Evolutionary conservation across 331 rosid genomes (phyloP).

Genomic region (Pyracantha coccinea): DNA sequence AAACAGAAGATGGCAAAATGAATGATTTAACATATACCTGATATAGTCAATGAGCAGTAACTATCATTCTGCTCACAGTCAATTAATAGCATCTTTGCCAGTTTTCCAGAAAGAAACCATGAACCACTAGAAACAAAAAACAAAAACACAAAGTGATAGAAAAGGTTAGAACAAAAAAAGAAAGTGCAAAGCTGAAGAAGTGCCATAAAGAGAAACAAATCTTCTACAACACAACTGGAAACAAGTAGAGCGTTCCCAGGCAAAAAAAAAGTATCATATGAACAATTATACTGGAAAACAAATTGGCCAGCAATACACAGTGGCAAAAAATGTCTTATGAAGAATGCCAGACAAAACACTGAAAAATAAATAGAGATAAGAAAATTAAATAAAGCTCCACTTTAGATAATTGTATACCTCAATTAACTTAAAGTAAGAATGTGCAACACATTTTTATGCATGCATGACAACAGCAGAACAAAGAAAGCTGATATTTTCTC

Average conservation of each 20-base stretch:
- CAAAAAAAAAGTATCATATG: neutral
- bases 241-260: neutral
- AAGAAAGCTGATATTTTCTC: neutral
- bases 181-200: neutral
- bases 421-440: neutral
- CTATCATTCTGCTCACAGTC: conserved; percentile 75
- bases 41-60: conserved; percentile 55
- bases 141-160: neutral
- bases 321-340: neutral
- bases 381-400: neutral
- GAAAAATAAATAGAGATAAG: neutral
- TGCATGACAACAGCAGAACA: neutral
- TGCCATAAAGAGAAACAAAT: neutral
- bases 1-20: neutral
- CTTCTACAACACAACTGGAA: neutral
- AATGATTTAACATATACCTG: conserved; percentile 38
- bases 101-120: conserved; percentile 78
- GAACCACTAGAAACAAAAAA: conserved; percentile 51
- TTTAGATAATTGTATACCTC: neutral
- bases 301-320: neutral
- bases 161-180: conserved; percentile 2
- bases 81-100: conserved; percentile 70
- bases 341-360: neutral
- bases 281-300: neutral
- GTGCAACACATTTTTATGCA: neutral